Base-by-base conservation (phyloP, 192 early-diverging fungal species). In the Coemansia sp. region DNA sequence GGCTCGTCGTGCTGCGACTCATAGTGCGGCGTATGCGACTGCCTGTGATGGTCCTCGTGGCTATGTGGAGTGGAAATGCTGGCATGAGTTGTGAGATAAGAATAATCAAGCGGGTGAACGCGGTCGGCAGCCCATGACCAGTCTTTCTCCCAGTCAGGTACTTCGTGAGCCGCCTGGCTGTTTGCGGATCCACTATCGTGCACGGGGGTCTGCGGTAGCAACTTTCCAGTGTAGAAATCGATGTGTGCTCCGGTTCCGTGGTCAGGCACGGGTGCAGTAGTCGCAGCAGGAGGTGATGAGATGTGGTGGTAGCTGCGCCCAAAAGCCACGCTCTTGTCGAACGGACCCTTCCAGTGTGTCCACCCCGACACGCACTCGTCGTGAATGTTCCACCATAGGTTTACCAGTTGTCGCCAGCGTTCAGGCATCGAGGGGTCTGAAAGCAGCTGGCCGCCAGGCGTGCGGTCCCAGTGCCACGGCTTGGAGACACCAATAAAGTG, bases 401-500 rank as follows among this genome's bases (percentile, higher is more conserved):
- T 81, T 14, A 88, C 73, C 29, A 90, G 60, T 26, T 76, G 67
- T 10, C 15, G 77, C 78, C 53, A 83, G 78, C 48, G 77, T 61
- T 61, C 82, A 56, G 50, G 60, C 2, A 38, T 47, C 15, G 54
- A 53, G 15, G 65, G 9, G 17, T 59, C 65, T 5, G 60, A 27
- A 56, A 75, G 14, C 51, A 88, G 64, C 9, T 59, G 60, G 25
- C 87, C 85, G 47, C 85, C 82, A 11, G 79, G 59, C 32, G 80
- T 83, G 18, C 87, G 83, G 22, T 81, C 74, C 75, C 83, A 89
- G 42, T 81, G 80, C 95, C 95, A 97, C 6, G 95, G 95, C 75
- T 97, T 97, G 15, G 80, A 68, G 0, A 70, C 49, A 3, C 95
- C 95, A 47, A 94, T 90, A 71, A 97, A 97, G 56, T 97, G 95